These are phyloP conservation scores for Truncatella angustata DNA, from an alignment of 2,329 filamentous ascomycete species.

Conservation along the genomic window DNA sequence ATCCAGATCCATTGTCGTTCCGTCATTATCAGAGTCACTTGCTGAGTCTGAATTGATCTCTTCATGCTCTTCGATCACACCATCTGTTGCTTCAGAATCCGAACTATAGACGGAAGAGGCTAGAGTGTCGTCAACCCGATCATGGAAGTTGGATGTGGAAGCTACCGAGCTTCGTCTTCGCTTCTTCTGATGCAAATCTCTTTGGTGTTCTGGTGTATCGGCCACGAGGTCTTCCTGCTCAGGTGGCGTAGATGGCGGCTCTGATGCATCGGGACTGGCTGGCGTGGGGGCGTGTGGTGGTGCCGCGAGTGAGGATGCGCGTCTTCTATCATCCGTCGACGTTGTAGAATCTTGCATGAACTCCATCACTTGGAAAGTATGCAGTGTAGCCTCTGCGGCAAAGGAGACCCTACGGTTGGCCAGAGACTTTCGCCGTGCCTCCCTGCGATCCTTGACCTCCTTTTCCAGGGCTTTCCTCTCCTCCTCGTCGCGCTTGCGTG, in stretches of 20 bases:
- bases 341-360: conserved; percentile 84
- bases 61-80: conserved; percentile 53
- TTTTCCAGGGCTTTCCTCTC: conserved; percentile 59
- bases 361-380: conserved; percentile 95
- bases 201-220: conserved; percentile 64
- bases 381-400: conserved; percentile 92
- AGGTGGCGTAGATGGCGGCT: conserved; percentile 61
- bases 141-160: conserved; percentile 62
- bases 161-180: conserved; percentile 65
- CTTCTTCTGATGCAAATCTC: conserved; percentile 61
- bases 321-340: conserved; percentile 72
- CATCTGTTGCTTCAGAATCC: conserved; percentile 57
- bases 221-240: conserved; percentile 58
- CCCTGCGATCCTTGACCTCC: conserved; percentile 68
- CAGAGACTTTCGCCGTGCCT: conserved; percentile 87
- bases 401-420: conserved; percentile 95
- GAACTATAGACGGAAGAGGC: conserved; percentile 80
- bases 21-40: conserved; percentile 63
- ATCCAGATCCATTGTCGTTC: conserved; percentile 77
- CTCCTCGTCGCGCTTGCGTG: conserved; percentile 66
- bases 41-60: conserved; percentile 45
- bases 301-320: conserved; percentile 60
- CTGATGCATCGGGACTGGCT: conserved; percentile 43
- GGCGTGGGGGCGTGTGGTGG: conserved; percentile 21
- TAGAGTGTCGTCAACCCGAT: conserved; percentile 63